Evolutionary conservation across 176 grass and related monocot species (phyloP), one percentile per base, ranked within the genome.

Genomic region (Neostapfia colusana): DNA sequence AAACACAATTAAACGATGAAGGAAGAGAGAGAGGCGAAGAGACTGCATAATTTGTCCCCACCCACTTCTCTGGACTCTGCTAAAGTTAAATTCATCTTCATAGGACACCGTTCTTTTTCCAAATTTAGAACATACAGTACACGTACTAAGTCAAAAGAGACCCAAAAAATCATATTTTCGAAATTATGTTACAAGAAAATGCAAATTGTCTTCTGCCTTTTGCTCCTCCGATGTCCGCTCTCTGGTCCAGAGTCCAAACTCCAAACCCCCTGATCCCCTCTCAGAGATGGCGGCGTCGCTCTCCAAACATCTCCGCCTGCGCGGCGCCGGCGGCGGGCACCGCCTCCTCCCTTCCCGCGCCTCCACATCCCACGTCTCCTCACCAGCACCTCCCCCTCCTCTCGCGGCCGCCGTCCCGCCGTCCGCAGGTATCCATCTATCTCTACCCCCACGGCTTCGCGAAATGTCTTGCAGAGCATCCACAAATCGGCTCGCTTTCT

Each of bases 241-340:
- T 21, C 6, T 21, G 20, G 51, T 54, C 49, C 49, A 3, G 14
- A 14, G 45, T 46, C 18, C 10, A 21, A 2, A 40, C 13, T 56
- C 70, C 51, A 72, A 64, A 65, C 48, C 23, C 23, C n/a, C 53
- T 59, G 53, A 25, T 24, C n/a, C 51, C 57, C 53, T 27, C 50
- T 36, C 42, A 15, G 80, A 56, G 63, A 93, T 93, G 93, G 88
- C 85, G 85, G 80, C 85, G 55, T 77, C 76, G 23, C 76, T 93
- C 79, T 89, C 83, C 85, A 88, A 77, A 79, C 66, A 81, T 68
- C 69, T 93, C 21, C 67, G 81, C 65, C 82, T 73, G 44, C 73
- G 78, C 20, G 54, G 16, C 79, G 24, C 23, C 50, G 72, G 78
- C 79, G 31, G 35, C 49, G 70, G 58, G 15, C 76, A 77, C 41